phyloP scores from a whole-genome alignment of 129 eudicot genomes.

The Centrapalus pauciflorus region DNA sequence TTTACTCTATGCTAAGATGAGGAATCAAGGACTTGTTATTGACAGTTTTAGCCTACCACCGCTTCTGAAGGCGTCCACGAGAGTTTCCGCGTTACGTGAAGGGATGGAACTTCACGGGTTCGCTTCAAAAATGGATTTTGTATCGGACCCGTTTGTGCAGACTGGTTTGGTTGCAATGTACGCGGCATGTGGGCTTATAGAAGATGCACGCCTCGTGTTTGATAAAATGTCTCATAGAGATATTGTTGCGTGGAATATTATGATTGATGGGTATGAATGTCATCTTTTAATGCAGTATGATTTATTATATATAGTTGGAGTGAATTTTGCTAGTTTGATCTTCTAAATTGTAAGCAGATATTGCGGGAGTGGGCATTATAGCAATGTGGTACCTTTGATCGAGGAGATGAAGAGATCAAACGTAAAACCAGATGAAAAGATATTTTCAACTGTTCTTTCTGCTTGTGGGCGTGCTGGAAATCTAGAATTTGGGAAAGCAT shows the following conservation, averaged over 20 bases:
- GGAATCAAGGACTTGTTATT: conserved; percentile 31
- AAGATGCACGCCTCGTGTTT: conserved; percentile 59
- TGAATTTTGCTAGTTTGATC: conserved; percentile 2
- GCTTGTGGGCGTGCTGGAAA: conserved; percentile 61
- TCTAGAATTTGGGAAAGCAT: conserved; percentile 47
- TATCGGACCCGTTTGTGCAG: conserved; percentile 62
- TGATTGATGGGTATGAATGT: conserved; percentile 67
- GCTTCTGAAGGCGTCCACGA: conserved; percentile 50
- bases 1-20: conserved; percentile 35
- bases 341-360: conserved; percentile 37
- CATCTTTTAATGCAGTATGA: background rate
- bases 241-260: conserved; percentile 63
- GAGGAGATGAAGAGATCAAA: conserved; percentile 61
- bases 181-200: conserved; percentile 45
- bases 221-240: conserved; percentile 70
- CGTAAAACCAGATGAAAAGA: conserved; percentile 44
- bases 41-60: conserved; percentile 58
- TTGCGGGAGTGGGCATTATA: conserved; percentile 40
- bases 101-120: conserved; percentile 69
- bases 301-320: background rate
- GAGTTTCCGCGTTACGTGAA: conserved; percentile 36
- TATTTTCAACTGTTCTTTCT: conserved; percentile 51
- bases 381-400: conserved; percentile 45
- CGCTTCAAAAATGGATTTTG: conserved; percentile 51
- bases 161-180: conserved; percentile 72